These are phyloP conservation scores for Talaromyces albobiverticillius DNA, from an alignment of 2,329 filamentous ascomycete genomes.

Conservation along the genomic window DNA sequence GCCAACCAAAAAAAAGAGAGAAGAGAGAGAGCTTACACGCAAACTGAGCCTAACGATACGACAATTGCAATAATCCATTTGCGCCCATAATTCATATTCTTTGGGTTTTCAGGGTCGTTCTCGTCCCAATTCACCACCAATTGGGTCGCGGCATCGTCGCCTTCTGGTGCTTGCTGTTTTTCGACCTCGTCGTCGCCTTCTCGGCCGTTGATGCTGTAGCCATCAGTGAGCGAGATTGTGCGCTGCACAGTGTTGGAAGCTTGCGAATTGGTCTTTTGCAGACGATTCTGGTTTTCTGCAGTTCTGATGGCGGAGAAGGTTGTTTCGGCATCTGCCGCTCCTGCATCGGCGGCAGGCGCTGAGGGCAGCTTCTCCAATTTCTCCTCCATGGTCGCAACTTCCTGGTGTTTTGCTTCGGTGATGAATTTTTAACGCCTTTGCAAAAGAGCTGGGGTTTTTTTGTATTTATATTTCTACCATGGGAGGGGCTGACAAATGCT, in stretches of 20 bases:
- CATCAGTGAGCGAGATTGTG: slow-evolving; percentile 36
- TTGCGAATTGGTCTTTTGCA: slow-evolving; percentile 14
- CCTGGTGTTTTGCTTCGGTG: neutral
- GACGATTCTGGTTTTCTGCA: neutral
- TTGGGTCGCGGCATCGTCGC: slow-evolving; percentile 34
- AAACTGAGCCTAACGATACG: slow-evolving; percentile 70
- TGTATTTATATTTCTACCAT: no score
- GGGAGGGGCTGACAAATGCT: no score
- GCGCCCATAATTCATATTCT: slow-evolving; percentile 61
- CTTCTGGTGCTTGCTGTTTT: slow-evolving; percentile 14
- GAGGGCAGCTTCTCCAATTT: no score
- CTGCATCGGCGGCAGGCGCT: neutral
- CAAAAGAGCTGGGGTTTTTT: no score
- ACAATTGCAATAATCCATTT: slow-evolving; percentile 81
- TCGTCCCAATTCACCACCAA: slow-evolving; percentile 77
- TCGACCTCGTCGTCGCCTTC: slow-evolving; percentile 23
- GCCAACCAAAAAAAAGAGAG: neutral
- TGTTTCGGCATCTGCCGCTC: no score
- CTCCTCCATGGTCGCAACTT: neutral
- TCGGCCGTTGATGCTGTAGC: slow-evolving; percentile 27
- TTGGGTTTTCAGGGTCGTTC: slow-evolving; percentile 70
- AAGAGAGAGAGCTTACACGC: slow-evolving; percentile 65
- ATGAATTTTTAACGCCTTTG: neutral
- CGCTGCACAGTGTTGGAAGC: slow-evolving; percentile 29
- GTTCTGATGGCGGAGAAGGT: slow-evolving; percentile 6